Percentiles rank a stretch among this genome's conserved stretches.
These are phyloP conservation scores for Lactarius deliciosus DNA, from an alignment of 768 basidiomycete species.

Conservation along the genomic window DNA sequence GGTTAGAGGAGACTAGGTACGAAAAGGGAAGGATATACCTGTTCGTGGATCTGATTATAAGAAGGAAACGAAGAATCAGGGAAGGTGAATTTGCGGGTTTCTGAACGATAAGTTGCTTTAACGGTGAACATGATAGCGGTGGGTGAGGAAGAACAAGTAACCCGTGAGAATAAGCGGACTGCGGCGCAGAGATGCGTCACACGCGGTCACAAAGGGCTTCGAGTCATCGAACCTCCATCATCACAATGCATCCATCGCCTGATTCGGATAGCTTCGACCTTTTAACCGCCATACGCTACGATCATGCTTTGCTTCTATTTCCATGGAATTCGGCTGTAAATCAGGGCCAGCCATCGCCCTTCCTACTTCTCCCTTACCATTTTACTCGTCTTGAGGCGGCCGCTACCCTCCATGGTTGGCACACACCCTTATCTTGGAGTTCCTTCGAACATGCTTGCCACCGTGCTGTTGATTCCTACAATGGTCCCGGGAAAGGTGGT, in stretches of 20 bases:
- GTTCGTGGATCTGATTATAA: slow-evolving; percentile 57
- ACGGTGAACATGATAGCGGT: slow-evolving; percentile 63
- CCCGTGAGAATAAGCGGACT: neutral
- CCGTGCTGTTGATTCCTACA: slow-evolving; percentile 38
- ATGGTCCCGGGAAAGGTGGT: slow-evolving; percentile 10
- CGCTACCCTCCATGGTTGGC: slow-evolving; percentile 53
- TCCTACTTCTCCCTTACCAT: slow-evolving; percentile 62
- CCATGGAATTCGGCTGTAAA: slow-evolving; percentile 57
- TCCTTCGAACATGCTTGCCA: slow-evolving; percentile 48
- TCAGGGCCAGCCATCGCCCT: slow-evolving; percentile 51
- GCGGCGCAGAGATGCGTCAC: neutral
- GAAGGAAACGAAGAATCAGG: slow-evolving; percentile 57
- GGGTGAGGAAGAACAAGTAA: slow-evolving; percentile 29
- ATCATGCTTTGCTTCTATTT: slow-evolving; percentile 45
- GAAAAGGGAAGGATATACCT: slow-evolving; percentile 43
- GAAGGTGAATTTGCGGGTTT: slow-evolving; percentile 69
- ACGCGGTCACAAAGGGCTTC: neutral
- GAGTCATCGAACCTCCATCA: neutral
- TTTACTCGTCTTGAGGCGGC: slow-evolving; percentile 57
- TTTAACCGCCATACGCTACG: slow-evolving; percentile 60
- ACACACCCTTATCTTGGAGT: slow-evolving; percentile 39
- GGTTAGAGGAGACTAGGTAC: slow-evolving; percentile 6
- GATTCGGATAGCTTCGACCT: slow-evolving; percentile 34
- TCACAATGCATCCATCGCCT: neutral
- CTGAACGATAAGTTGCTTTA: slow-evolving; percentile 71